These are phyloP conservation scores for Phaseolus lunatus DNA, from an alignment of 306 rosid species.

Conservation along the genomic window DNA sequence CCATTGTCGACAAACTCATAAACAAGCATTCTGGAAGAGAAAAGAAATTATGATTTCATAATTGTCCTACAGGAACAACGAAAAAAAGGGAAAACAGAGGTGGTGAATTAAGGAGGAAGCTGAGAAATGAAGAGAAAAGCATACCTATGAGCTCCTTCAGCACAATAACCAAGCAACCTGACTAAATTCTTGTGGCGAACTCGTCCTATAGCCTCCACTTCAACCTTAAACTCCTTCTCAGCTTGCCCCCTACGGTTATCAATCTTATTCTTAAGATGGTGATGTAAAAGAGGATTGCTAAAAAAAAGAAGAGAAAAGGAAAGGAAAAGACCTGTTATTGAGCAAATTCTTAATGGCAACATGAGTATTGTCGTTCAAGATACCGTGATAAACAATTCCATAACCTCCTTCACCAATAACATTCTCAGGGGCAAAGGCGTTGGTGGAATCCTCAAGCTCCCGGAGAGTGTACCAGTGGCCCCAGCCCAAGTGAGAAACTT, in stretches of 20 bases:
- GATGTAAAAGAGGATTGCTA: neutral
- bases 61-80: neutral
- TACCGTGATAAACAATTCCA: slow-evolving; percentile 87
- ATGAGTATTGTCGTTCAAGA: slow-evolving; percentile 66
- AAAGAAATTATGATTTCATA: slow-evolving; percentile 2
- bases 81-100: neutral
- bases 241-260: slow-evolving; percentile 77
- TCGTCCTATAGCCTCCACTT: slow-evolving; percentile 95
- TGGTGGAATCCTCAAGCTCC: slow-evolving; percentile 81
- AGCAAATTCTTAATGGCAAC: slow-evolving; percentile 89
- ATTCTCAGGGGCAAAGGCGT: slow-evolving; percentile 68
- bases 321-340: slow-evolving; percentile 62
- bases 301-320: neutral
- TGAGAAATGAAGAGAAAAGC: slow-evolving; percentile 1
- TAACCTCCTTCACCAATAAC: slow-evolving; percentile 94
- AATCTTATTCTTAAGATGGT: neutral
- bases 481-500: slow-evolving; percentile 96
- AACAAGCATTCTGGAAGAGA: slow-evolving; percentile 75
- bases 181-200: slow-evolving; percentile 90
- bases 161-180: slow-evolving; percentile 89
- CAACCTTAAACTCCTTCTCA: slow-evolving; percentile 88
- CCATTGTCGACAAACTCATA: slow-evolving; percentile 89
- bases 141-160: slow-evolving; percentile 96
- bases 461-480: slow-evolving; percentile 94
- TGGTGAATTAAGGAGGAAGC: neutral